A percentile compares a stretch with the other conserved stretches of the same genome.
Evolutionary conservation across 192 early-diverging fungal genomes (phyloP).

Genomic region (Phycomyces nitens): DNA sequence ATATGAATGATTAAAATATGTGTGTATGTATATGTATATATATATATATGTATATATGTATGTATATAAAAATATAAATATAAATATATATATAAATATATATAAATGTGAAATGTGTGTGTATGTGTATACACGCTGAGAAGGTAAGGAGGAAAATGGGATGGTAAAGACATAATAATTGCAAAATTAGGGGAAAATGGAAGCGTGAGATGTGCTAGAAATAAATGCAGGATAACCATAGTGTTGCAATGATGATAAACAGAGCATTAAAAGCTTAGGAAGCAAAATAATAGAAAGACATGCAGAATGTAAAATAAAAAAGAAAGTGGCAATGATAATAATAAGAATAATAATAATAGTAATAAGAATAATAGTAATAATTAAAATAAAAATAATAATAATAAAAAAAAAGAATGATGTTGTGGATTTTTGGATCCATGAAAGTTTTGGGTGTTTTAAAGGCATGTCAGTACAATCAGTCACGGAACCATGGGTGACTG

Average conservation of each 20-base stretch:
- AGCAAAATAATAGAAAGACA: constrained; percentile 9
- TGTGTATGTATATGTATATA: not conserved
- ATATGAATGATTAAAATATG: not conserved
- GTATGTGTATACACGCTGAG: not conserved
- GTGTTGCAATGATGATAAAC: constrained; percentile 2
- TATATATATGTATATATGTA: not conserved
- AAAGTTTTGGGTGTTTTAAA: not conserved
- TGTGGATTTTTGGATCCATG: constrained; percentile 8
- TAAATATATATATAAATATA: constrained; percentile 1
- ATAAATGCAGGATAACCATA: too few relatives aligned
- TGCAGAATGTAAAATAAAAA: constrained; percentile 2
- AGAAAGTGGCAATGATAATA: not conserved
- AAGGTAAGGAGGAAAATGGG: not conserved
- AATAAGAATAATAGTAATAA: not conserved
- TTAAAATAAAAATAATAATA: constrained; percentile 2
- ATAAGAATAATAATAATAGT: not conserved
- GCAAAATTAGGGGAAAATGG: too few relatives aligned
- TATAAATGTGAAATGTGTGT: constrained; percentile 12
- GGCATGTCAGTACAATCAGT: constrained; percentile 8
- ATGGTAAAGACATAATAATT: too few relatives aligned
- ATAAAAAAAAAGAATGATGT: constrained; percentile 8
- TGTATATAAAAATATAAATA: not conserved
- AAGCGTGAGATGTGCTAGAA: too few relatives aligned
- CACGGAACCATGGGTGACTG: constrained; percentile 55
- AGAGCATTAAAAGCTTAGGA: constrained; percentile 8